Percentiles rank a stretch among this genome's conserved stretches.
Evolutionary conservation across 139 green algal genomes (phyloP).

Genomic region (Closterium sp.): DNA sequence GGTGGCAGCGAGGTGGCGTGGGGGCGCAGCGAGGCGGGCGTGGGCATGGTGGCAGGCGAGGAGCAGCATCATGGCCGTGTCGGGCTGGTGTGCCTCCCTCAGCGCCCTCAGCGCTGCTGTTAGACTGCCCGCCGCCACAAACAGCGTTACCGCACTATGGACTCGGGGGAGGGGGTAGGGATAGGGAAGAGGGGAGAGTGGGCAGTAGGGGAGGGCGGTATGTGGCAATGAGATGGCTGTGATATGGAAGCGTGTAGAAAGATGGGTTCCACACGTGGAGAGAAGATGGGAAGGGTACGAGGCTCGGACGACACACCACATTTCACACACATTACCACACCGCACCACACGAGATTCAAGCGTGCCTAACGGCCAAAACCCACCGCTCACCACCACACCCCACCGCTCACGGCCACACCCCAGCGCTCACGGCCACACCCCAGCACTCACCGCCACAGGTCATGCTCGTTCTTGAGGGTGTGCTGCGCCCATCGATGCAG

Average conservation of each 20-base stretch:
- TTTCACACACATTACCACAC: too few species aligned
- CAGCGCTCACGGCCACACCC: too few species aligned
- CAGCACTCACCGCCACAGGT: not conserved
- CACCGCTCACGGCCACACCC: too few species aligned
- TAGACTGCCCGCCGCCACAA: not conserved
- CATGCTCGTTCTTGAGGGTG: not conserved
- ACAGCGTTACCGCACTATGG: not conserved
- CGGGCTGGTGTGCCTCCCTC: not conserved
- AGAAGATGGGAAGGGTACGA: too few species aligned
- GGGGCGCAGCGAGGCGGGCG: not conserved
- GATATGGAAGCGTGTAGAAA: too few species aligned
- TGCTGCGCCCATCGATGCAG: not conserved
- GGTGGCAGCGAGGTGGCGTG: not conserved
- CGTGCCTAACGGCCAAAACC: too few species aligned
- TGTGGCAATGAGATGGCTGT: not conserved
- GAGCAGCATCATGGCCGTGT: not conserved
- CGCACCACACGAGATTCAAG: too few species aligned
- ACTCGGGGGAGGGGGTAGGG: too few species aligned
- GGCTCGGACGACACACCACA: too few species aligned
- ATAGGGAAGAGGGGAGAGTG: not conserved
- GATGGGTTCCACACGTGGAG: too few species aligned
- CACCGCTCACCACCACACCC: not conserved
- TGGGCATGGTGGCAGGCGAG: not conserved
- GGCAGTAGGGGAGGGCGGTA: not conserved
- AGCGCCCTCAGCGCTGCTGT: not conserved